Conservation (phyloP, 805 yeast genomes). For the Hanseniaspora guilliermondii region DNA sequence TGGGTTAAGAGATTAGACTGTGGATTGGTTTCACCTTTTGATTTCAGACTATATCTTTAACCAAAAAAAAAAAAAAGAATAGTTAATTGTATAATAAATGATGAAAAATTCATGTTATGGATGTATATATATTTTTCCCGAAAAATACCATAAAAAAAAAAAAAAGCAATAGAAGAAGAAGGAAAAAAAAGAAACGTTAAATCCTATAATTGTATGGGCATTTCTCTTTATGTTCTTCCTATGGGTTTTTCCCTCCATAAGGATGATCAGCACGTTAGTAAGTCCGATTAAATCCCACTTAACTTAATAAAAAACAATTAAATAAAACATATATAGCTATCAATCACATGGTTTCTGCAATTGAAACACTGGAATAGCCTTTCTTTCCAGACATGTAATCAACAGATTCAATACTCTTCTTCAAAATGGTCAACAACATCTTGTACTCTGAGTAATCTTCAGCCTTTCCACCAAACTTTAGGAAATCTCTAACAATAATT, state of each 20-base stretch:
- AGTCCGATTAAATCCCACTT: too few relatives aligned
- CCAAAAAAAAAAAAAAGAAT: too few relatives aligned
- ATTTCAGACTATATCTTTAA: too few relatives aligned
- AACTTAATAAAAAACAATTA: too few relatives aligned
- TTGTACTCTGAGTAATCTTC: constrained; percentile 4
- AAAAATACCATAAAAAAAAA: too few relatives aligned
- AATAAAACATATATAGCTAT: neutral
- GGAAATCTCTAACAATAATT: constrained; percentile 9
- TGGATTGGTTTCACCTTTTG: too few relatives aligned
- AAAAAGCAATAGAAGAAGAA: neutral
- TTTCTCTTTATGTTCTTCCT: too few relatives aligned
- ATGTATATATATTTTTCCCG: neutral
- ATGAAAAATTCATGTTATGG: too few relatives aligned
- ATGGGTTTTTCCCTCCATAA: too few relatives aligned
- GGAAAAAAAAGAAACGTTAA: constrained; percentile 1
- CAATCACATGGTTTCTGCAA: constrained; percentile 11
- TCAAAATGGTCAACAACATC: constrained; percentile 9
- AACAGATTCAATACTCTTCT: constrained; percentile 10
- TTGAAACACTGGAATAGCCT: constrained; percentile 13
- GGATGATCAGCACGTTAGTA: too few relatives aligned
- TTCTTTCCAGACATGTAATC: constrained; percentile 12
- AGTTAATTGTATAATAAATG: too few relatives aligned
- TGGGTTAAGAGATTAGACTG: neutral
- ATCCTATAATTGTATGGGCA: neutral
- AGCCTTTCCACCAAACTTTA: neutral